These are phyloP conservation scores for Amniculicola lignicola DNA, from an alignment of 495 filamentous ascomycete species.

Conservation along the genomic window DNA sequence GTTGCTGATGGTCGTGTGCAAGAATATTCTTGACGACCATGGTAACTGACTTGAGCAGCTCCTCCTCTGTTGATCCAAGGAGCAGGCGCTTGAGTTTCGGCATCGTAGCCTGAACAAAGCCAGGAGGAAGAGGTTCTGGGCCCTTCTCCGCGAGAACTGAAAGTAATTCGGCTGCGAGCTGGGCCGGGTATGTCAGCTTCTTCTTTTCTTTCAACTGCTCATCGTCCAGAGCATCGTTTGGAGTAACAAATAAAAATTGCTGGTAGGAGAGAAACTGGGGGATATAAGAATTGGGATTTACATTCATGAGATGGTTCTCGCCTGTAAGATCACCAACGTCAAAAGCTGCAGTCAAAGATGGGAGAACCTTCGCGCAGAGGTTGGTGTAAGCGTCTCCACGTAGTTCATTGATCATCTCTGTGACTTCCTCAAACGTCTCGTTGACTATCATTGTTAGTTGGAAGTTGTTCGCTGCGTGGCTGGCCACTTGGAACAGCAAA, in stretches of 20 bases:
- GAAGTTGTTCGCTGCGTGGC: conserved; percentile 82
- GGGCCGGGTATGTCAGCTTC: background rate
- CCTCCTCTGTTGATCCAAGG: conserved; percentile 73
- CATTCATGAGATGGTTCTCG: conserved; percentile 74
- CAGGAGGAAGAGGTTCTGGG: conserved; percentile 75
- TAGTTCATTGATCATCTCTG: conserved; percentile 59
- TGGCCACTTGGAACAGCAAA: conserved; percentile 83
- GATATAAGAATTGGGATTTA: conserved; percentile 42
- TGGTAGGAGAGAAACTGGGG: too few relatives aligned
- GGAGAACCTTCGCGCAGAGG: conserved; percentile 84
- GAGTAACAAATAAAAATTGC: too few relatives aligned
- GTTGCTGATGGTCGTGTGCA: conserved; percentile 78
- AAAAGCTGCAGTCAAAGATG: conserved; percentile 81
- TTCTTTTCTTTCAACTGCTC: too few relatives aligned
- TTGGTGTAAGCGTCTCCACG: conserved; percentile 67
- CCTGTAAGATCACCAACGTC: conserved; percentile 81
- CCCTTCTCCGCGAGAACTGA: conserved; percentile 77
- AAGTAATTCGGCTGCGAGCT: conserved; percentile 82
- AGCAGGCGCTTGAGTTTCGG: conserved; percentile 83
- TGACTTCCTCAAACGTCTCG: conserved; percentile 88
- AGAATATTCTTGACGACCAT: conserved; percentile 84
- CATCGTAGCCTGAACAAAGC: conserved; percentile 79
- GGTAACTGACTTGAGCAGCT: conserved; percentile 82
- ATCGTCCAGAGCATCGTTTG: too few relatives aligned
- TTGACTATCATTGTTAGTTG: conserved; percentile 77